Evolutionary conservation across 2,329 filamentous ascomycete species (phyloP), one percentile per base, ranked within the genome.

Genomic region (Trichoderma lentiforme): DNA sequence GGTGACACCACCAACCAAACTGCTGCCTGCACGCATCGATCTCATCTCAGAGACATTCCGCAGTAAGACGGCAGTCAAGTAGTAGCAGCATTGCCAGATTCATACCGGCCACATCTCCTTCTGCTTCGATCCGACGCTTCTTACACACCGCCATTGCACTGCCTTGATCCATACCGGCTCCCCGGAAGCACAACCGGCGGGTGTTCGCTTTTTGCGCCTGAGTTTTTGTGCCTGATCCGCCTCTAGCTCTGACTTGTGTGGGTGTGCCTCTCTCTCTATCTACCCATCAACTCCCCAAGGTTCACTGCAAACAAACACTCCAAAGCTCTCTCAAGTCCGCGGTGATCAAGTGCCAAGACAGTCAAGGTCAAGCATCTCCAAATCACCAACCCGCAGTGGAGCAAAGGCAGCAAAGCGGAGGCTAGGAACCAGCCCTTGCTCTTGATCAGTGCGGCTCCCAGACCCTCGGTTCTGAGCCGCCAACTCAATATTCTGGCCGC

Each of bases 381-480:
- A 39, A 18, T 34, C 32, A 36, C 24, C 47, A 51, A n/a, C 56
- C 53, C 39, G 26, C 4, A 60, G 66, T 69, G 66, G 66, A 69
- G 56, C 66, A 69, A 43, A 51, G 26, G 66, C 66, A 34, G 26
- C 66, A 70, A 61, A 70, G 67, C 67, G 56, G 57, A 70, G 57
- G 56, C 66, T 61, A 61, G 32, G 47, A 30, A 51, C n/a, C 56
- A 69, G 67, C 30, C 34, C 15, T 53, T 70, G 56, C 56, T 70
- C 57, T 70, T 70, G 67, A 62, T 53, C 67, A 70, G 67, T 70
- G 67, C 53, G 65, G 39, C 56, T 39, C 36, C 67, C 67, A 70
- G 67, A 51, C 57, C 67, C 67, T 62, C 67, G 39, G 65, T 68
- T 47, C 34, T 43, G 64, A 34, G 53, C 65, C 36, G 66, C 51